Evolutionary conservation across 768 basidiomycete genomes (phyloP).

Genomic region (Hebeloma cylindrosporum): DNA sequence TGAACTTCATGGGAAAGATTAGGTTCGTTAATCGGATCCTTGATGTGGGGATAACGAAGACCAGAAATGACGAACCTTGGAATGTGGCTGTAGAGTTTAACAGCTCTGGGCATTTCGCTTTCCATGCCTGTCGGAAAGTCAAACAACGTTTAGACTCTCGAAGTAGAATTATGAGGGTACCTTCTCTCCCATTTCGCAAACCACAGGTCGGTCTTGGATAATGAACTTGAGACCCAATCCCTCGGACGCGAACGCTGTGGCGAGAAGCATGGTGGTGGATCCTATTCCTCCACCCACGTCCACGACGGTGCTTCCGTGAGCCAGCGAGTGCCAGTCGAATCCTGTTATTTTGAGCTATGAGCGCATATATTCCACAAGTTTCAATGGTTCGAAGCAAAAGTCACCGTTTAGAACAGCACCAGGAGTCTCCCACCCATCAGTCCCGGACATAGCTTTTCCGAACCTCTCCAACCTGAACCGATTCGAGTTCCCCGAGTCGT

Average conservation of each 20-base stretch:
- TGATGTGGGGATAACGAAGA: neutral
- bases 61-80: slow-evolving; percentile 38
- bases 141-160: neutral
- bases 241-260: slow-evolving; percentile 33
- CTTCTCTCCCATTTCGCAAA: slow-evolving; percentile 53
- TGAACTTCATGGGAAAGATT: slow-evolving; percentile 44
- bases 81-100: slow-evolving; percentile 54
- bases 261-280: slow-evolving; percentile 38
- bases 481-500: slow-evolving; percentile 34
- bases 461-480: slow-evolving; percentile 63
- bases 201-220: slow-evolving; percentile 63
- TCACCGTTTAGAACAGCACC: slow-evolving; percentile 56
- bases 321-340: slow-evolving; percentile 60
- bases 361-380: slow-evolving; percentile 13
- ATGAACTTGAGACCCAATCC: slow-evolving; percentile 43
- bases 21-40: slow-evolving; percentile 5
- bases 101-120: slow-evolving; percentile 54
- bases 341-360: slow-evolving; percentile 34
- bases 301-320: slow-evolving; percentile 52
- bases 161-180: slow-evolving; percentile 25
- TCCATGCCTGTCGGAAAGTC: slow-evolving; percentile 49
- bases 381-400: slow-evolving; percentile 16
- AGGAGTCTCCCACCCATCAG: slow-evolving; percentile 68
- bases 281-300: slow-evolving; percentile 78
- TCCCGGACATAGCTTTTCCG: slow-evolving; percentile 75